Evolutionary conservation across 768 basidiomycete species (phyloP), one percentile per base, ranked within the genome.

Genomic region (Clathrus columnatus): DNA sequence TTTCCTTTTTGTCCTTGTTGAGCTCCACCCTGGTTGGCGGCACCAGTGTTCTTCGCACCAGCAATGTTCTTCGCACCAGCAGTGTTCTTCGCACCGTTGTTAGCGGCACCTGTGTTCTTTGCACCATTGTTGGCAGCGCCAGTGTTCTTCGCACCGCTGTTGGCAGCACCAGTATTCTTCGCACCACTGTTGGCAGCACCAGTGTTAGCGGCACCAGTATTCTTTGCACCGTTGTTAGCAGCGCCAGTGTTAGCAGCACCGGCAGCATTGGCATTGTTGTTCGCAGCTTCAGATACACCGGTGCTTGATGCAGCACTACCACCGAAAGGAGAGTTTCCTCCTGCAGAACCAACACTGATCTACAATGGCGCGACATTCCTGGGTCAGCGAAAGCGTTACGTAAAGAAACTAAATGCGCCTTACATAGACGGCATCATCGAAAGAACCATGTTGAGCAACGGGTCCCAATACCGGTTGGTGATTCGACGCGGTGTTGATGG

Each of bases 391-490:
- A 6, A 4, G 43, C 29, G 28, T 32, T 58, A 46, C 8, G 41
- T 43, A 50, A 20, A 51, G 43, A 59, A 30, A 58, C 52, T 43
- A 41, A 14, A 51, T 59, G 5, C 16, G 42, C 73, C 77, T 60
- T 58, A 83, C 78, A 67, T 84, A 84, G 66, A 79, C 64, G 49
- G 70, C 71, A 62, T 87, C 83, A 64, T 85, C 81, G 28, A 82
- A 63, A 20, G 69, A 66, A 57, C 83, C 82, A 59, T 81, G 84
- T 60, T 81, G 82, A 17, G 78, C 82, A 47, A 85, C 65, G 17
- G 82, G 72, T 44, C 77, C 80, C 54, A 83, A 67, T 48, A 69
- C 75, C 3, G 78, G 82, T 60, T 78, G 76, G 61, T 85, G 82
- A 67, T 85, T 85, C 10, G 76, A 63, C 16, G 76, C 72, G 27